These are phyloP conservation scores for Cicer chorassanicum DNA, from an alignment of 306 rosid species.

Conservation along the genomic window DNA sequence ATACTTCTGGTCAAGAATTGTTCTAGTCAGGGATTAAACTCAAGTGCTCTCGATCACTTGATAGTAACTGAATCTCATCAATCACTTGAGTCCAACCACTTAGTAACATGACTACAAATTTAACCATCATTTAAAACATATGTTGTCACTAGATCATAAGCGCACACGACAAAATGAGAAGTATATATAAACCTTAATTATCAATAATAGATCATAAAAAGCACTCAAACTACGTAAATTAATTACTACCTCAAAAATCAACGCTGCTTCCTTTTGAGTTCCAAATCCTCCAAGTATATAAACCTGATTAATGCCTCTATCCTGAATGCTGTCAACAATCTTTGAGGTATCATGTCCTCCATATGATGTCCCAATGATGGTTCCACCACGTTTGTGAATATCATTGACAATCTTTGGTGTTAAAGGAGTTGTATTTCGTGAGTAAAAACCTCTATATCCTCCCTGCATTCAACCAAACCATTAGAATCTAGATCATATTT, in stretches of 20 bases:
- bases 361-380: conserved; percentile 82
- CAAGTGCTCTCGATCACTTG: background rate
- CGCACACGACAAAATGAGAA: too few relatives aligned
- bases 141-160: background rate
- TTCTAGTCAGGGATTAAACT: background rate
- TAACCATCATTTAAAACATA: background rate
- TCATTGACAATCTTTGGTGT: conserved; percentile 86
- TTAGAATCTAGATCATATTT: background rate
- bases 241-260: conserved; percentile 83
- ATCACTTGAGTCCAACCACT: background rate
- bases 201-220: background rate
- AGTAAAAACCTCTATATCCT: conserved; percentile 87
- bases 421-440: conserved; percentile 67
- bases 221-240: conserved; percentile 17
- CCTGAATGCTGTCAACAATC: conserved; percentile 92
- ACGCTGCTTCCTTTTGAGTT: conserved; percentile 84
- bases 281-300: conserved; percentile 95
- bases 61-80: background rate
- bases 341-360: conserved; percentile 92
- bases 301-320: conserved; percentile 92
- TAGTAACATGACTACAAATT: conserved; percentile 1
- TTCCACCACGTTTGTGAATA: conserved; percentile 98
- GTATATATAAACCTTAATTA: too few relatives aligned
- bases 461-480: conserved; percentile 61
- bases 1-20: background rate